Evolutionary conservation across 768 basidiomycete genomes (phyloP), one percentile per base, ranked within the genome.

Genomic region (Leccinum uliginosum): DNA sequence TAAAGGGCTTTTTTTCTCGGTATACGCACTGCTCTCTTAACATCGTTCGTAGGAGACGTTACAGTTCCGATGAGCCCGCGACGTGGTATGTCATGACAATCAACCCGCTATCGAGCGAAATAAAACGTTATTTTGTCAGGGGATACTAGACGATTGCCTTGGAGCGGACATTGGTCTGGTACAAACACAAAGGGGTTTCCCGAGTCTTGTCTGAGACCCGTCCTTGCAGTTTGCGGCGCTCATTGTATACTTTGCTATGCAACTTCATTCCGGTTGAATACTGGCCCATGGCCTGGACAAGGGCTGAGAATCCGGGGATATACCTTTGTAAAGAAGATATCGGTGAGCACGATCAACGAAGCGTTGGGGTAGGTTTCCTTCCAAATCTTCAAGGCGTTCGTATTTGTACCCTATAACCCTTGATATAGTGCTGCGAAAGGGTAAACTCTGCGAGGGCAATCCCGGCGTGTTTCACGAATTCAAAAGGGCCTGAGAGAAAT

Each of bases 141-240:
- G 21, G 1, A 96, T 11, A 30, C 71, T 85, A 98, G 26, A 98
- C 80, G 57, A 97, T 80, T 48, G 75, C 72, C 71, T 91, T 95
- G 46, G 78, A 76, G 40, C 72, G 73, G 43, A 79, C 73, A 53
- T 91, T 83, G 40, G 92, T 83, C 0, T 85, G 82, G 81, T 4
- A 85, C 92, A 66, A 91, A 98, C n/a, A 67, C 71, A 57, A 88
- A 80, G 0, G 96, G 93, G 65, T 96, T 86, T 5, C 97, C 97
- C 2, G 91, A 94, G 70, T 98, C 97, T 67, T 99, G 96, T 21
- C 95, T 83, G 12, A 99, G 76, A 0, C 87, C 87, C 4, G 77
- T 75, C 95, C n/a, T n/a, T n/a, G n/a, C 95, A 98, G 44, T 82
- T 80, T 10, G 74, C 67, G 0, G 87, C 90, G 3, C 84, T 81